Evolutionary conservation across 139 green algal genomes (phyloP).

Genomic region (Astrephomene gubernaculifera): DNA sequence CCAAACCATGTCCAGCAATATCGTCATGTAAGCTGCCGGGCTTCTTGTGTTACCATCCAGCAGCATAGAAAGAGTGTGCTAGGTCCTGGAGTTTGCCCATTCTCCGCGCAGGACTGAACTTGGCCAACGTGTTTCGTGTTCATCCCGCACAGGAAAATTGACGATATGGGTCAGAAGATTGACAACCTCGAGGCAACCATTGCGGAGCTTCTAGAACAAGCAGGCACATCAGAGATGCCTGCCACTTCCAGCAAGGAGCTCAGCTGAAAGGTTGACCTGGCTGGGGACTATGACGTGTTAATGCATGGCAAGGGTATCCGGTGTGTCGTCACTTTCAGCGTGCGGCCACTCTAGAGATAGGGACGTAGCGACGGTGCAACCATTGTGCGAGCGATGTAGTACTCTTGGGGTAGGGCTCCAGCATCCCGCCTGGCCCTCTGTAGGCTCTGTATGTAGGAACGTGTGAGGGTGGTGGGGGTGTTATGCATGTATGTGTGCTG

Average conservation of each 20-base stretch:
- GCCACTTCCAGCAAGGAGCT: not conserved
- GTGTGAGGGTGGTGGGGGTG: too few species aligned
- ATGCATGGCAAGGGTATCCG: too few species aligned
- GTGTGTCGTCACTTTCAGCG: too few species aligned
- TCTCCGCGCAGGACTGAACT: not conserved
- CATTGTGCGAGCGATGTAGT: too few species aligned
- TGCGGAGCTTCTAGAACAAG: slow-evolving; percentile 68
- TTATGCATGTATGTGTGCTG: too few species aligned
- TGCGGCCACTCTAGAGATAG: too few species aligned
- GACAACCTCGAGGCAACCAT: slow-evolving; percentile 76
- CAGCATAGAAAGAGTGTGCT: not conserved
- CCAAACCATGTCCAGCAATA: slow-evolving; percentile 70
- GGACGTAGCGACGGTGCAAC: too few species aligned
- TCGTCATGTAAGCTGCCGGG: slow-evolving; percentile 60
- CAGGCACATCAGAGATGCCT: not conserved
- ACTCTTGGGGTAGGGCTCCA: too few species aligned
- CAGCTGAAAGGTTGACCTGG: not conserved
- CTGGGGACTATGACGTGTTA: too few species aligned
- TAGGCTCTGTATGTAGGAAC: too few species aligned
- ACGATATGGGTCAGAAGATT: slow-evolving; percentile 73
- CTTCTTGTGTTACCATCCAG: too few species aligned
- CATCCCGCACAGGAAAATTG: slow-evolving; percentile 48
- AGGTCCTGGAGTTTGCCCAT: not conserved
- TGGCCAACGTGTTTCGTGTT: not conserved
- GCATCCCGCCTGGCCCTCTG: too few species aligned